phyloP scores from a whole-genome alignment of 192 early-diverging fungal genomes.

The Nowakowskiella sp. region DNA sequence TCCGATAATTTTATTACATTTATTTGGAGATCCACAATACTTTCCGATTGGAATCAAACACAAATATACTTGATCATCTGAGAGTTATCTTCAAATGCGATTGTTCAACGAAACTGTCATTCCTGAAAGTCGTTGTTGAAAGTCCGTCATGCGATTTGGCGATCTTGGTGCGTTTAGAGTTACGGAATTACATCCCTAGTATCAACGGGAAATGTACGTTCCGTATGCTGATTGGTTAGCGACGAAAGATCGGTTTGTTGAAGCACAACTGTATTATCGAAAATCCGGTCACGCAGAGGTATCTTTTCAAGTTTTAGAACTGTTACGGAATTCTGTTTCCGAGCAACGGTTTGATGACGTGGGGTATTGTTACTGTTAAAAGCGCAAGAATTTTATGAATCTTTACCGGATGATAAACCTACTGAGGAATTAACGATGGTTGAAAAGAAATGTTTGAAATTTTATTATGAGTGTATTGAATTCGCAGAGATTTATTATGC shows the following conservation, averaged over 20 bases:
- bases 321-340: slow-evolving; percentile 38
- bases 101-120: too few species aligned
- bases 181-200: too few species aligned
- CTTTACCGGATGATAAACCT: slow-evolving; percentile 18
- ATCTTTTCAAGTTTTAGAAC: slow-evolving; percentile 40
- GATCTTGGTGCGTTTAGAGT: too few species aligned
- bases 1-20: slow-evolving; percentile 15
- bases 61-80: too few species aligned
- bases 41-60: slow-evolving; percentile 32
- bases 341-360: slow-evolving; percentile 47
- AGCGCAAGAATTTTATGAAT: slow-evolving; percentile 31
- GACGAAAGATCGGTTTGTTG: slow-evolving; percentile 40
- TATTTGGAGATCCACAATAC: slow-evolving; percentile 19
- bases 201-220: too few species aligned
- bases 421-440: slow-evolving; percentile 16
- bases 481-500: slow-evolving; percentile 48
- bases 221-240: slow-evolving; percentile 54
- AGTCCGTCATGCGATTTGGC: too few species aligned
- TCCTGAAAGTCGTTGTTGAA: too few species aligned
- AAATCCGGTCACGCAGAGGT: slow-evolving; percentile 47
- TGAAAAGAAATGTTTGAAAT: slow-evolving; percentile 13
- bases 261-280: slow-evolving; percentile 45
- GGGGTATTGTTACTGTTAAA: slow-evolving; percentile 42
- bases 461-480: slow-evolving; percentile 20
- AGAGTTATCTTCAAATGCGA: too few species aligned